phyloP scores from a whole-genome alignment of 176 grass and related monocot species.

The Oryza brachyantha region DNA sequence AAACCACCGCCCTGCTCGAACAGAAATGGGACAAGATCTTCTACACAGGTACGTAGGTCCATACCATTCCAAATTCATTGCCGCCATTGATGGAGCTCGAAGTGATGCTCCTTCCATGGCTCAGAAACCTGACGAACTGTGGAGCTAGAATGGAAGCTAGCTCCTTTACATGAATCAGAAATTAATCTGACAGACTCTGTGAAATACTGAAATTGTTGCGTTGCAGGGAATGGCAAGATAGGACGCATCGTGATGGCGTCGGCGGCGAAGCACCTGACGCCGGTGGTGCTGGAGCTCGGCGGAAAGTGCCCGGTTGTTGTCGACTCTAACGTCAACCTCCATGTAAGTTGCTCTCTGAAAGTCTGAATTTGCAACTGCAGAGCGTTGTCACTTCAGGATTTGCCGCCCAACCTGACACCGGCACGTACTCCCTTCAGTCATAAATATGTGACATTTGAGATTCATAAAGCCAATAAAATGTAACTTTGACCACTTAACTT shows the following conservation, averaged over 20 bases:
- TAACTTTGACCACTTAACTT: too few relatives aligned
- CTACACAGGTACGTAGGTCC: conserved; percentile 57
- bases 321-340: conserved; percentile 53
- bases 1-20: conserved; percentile 72
- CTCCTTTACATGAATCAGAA: too few relatives aligned
- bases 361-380: not conserved
- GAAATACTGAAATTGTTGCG: not conserved
- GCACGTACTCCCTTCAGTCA: too few relatives aligned
- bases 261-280: conserved; percentile 71
- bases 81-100: not conserved
- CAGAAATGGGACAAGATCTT: conserved; percentile 88
- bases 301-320: conserved; percentile 76
- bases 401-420: not conserved
- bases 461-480: too few relatives aligned
- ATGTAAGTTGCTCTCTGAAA: conserved; percentile 32
- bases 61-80: not conserved
- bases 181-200: not conserved
- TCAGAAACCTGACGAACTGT: not conserved
- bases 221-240: conserved; percentile 69
- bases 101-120: not conserved
- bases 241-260: conserved; percentile 57
- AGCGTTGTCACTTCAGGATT: not conserved
- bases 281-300: conserved; percentile 71
- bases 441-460: too few relatives aligned
- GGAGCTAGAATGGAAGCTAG: too few relatives aligned